Evolutionary conservation across 2,329 filamentous ascomycete genomes (phyloP), one percentile per base, ranked within the genome.

Genomic region (Pseudogymnoascus sp.): DNA sequence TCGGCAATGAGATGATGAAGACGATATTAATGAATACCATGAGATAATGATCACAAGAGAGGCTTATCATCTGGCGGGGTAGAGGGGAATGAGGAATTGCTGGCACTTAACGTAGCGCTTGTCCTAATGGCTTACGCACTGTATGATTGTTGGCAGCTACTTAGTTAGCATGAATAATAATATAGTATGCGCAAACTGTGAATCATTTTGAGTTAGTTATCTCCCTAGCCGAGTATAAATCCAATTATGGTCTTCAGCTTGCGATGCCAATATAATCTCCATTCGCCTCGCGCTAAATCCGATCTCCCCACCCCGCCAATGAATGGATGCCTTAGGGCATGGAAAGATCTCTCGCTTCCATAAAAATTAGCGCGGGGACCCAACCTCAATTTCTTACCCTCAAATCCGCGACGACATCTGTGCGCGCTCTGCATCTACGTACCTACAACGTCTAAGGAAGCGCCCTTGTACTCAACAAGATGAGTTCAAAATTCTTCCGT

Each of bases 1-100:
- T 99, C 37, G 94, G 94, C 2, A 96, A 97, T 72, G 88, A 92
- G 72, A 99, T 99, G 94, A 95, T 99, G 75, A 91, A 88, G 78
- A 94, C 91, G 47, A 94, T 99, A 69, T 76, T 97, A 67, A 89
- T 93, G 76, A 93, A 90, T 73, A 88, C 87, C 22, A 76, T 74
- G 69, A 73, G 76, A 32, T 38, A 32, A 9, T 22, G 61, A 38
- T 20, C n/a, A 11, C 11, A 32, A 16, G 11, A 32, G 47, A 20
- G n/a, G 47, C 25, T 50, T 14, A 54, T 20, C 47, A 54, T 54
- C 6, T 54, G 47, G 25, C 25, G 28, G 47, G 47, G n/a, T 32
- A 8, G 43, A 30, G 22, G 8, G 11, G 25, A 30, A 54, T 18
- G 47, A 54, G 25, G 11, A 32, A 32, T 54, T 32, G 16, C 9